These are phyloP conservation scores for Dactylorhiza incarnata DNA, from an alignment of 106 monocot species.

Conservation along the genomic window DNA sequence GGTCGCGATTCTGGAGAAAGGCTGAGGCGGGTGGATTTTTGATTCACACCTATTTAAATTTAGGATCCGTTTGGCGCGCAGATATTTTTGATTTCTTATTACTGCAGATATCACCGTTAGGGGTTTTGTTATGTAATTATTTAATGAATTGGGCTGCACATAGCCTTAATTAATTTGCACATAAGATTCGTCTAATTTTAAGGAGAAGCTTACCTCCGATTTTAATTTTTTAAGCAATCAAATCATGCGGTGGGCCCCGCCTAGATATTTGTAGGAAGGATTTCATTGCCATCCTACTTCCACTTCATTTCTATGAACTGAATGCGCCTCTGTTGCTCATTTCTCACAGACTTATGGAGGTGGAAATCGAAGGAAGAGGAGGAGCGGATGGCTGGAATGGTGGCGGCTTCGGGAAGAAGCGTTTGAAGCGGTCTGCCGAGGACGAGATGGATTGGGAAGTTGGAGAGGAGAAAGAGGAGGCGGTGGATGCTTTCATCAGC, in stretches of 20 bases:
- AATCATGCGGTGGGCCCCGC: background rate
- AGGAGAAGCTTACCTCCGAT: too few relatives aligned
- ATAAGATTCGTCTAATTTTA: too few relatives aligned
- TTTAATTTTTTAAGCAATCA: too few relatives aligned
- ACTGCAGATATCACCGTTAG: too few relatives aligned
- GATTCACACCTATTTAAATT: too few relatives aligned
- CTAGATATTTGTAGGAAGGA: background rate
- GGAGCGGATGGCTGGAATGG: background rate
- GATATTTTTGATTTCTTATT: too few relatives aligned
- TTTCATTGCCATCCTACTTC: background rate
- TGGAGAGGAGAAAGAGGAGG: slow-evolving; percentile 19
- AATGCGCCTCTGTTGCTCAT: background rate
- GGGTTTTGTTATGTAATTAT: too few relatives aligned
- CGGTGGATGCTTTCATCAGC: slow-evolving; percentile 15
- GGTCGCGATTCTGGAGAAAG: too few relatives aligned
- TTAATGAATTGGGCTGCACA: too few relatives aligned
- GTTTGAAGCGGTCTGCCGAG: background rate
- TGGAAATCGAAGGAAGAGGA: background rate
- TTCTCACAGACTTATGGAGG: background rate
- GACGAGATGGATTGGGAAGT: slow-evolving; percentile 3
- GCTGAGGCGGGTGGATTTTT: too few relatives aligned
- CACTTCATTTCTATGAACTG: background rate
- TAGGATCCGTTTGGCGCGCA: too few relatives aligned
- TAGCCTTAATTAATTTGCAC: too few relatives aligned
- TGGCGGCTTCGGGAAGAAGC: background rate